Evolutionary conservation across 306 rosid species (phyloP).

Genomic region (Prunus mira): DNA sequence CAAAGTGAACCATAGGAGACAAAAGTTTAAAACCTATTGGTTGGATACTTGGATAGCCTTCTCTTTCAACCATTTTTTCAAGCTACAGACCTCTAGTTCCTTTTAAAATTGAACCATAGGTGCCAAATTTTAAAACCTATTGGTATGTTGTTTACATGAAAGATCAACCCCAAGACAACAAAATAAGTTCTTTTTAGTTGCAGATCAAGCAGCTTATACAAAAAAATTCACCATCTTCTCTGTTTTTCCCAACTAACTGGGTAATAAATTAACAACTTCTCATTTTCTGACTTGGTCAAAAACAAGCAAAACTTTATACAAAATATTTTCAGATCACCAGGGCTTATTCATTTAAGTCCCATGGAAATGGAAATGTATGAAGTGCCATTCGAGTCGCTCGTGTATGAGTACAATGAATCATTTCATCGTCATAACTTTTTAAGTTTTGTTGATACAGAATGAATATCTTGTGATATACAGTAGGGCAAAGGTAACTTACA

Average conservation of each 20-base stretch:
- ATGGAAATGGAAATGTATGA: neutral
- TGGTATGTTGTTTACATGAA: too few relatives aligned
- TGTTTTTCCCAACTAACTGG: neutral
- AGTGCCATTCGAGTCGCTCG: too few relatives aligned
- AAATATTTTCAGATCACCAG: neutral
- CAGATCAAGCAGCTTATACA: neutral
- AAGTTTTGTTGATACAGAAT: neutral
- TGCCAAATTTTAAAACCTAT: too few relatives aligned
- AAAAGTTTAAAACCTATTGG: too few relatives aligned
- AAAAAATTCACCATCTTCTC: neutral
- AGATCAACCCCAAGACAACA: too few relatives aligned
- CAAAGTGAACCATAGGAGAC: conserved; percentile 23
- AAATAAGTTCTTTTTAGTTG: neutral
- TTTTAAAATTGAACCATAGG: too few relatives aligned
- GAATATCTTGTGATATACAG: neutral
- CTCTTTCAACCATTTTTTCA: too few relatives aligned
- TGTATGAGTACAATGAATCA: neutral
- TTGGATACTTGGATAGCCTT: too few relatives aligned
- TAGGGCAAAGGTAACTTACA: neutral
- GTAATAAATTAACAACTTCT: neutral
- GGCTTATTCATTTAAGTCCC: neutral
- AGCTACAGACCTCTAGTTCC: too few relatives aligned
- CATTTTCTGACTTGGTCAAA: too few relatives aligned
- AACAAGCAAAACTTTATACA: neutral
- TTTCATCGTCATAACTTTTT: neutral